Evolutionary conservation across 345 rosid genomes (phyloP), one percentile per base, ranked within the genome.

Genomic region (Sapria himalayana): DNA sequence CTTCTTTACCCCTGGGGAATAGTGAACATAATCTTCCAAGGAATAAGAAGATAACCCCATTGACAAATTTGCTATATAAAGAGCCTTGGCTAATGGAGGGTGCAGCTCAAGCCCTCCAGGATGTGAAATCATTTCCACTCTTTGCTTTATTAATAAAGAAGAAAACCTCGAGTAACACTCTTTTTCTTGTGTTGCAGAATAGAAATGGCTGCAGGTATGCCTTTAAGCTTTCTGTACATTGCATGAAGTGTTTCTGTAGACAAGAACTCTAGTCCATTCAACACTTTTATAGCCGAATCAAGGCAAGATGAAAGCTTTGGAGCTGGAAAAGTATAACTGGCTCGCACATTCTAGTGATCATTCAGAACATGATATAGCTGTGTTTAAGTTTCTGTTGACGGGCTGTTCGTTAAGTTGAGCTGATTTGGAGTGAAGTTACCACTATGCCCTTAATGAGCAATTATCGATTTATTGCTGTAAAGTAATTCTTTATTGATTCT

Each of bases 151-250:
- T 45, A 52, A 14, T 57, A 27, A 18, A 81, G 60, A 42, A 86
- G 41, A 2, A 49, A 13, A 15, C 50, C 54, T 48, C 80, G 70
- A 24, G 39, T 66, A 39, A 25, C 37, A 40, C 67, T 49, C 46
- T 18, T 13, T 59, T 25, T 71, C 9, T 22, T 40, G 18, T 34
- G 41, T 45, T 36, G 41, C 40, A 77, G 27, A 15, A 20, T 50
- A 23, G 78, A 85, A 31, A 59, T 59, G 31, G 25, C 24, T 7
- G 39, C 55, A 27, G 58, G 60, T 12, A 48, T 35, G 36, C 69
- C 66, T 51, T 64, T 62, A 48, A 86, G 85, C 54, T 70, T 78
- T 70, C 78, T 70, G 34, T 37, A 56, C 89, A 81, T 86, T 16
- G 92, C 76, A 58, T 43, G 29, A 49, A 86, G 43, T 27, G 78